phyloP scores from a whole-genome alignment of 768 basidiomycete species.

The Mrakia gelida region DNA sequence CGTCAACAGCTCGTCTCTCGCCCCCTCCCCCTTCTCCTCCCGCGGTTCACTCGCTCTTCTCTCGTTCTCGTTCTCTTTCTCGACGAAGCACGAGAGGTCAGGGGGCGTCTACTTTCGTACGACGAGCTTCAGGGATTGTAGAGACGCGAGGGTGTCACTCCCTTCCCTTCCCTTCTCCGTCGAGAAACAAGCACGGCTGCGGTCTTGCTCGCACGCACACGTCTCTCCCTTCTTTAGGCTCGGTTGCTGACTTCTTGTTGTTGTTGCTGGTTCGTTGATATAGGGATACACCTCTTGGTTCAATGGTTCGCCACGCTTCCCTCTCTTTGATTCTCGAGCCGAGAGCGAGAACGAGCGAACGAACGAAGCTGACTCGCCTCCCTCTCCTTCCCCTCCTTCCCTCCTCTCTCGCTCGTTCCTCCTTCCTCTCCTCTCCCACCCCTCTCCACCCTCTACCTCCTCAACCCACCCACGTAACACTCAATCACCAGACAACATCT shows the following conservation, averaged over 20 bases:
- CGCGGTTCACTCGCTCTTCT: no score
- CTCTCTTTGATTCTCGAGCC: no score
- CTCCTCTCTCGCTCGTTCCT: not conserved
- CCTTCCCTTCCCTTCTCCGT: no score
- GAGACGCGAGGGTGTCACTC: no score
- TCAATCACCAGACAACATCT: constrained; percentile 73
- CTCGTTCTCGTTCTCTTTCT: not conserved
- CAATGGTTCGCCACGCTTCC: constrained; percentile 22
- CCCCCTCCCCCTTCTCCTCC: not conserved
- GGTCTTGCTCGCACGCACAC: not conserved
- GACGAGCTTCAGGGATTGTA: no score
- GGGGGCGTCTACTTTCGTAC: no score
- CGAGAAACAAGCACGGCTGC: not conserved
- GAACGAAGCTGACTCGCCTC: not conserved
- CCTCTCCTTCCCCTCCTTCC: not conserved
- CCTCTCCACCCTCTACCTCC: no score
- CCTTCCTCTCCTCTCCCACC: no score
- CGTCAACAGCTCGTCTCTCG: not conserved
- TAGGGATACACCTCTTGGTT: constrained; percentile 34
- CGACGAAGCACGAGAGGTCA: not conserved
- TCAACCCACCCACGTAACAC: not conserved
- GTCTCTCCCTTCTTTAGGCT: not conserved
- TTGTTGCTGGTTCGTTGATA: not conserved
- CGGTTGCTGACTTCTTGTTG: not conserved
- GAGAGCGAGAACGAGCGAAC: not conserved